These are phyloP conservation scores for Colletotrichum orchidophilum DNA, from an alignment of 2,329 filamentous ascomycete genomes.

Conservation along the genomic window DNA sequence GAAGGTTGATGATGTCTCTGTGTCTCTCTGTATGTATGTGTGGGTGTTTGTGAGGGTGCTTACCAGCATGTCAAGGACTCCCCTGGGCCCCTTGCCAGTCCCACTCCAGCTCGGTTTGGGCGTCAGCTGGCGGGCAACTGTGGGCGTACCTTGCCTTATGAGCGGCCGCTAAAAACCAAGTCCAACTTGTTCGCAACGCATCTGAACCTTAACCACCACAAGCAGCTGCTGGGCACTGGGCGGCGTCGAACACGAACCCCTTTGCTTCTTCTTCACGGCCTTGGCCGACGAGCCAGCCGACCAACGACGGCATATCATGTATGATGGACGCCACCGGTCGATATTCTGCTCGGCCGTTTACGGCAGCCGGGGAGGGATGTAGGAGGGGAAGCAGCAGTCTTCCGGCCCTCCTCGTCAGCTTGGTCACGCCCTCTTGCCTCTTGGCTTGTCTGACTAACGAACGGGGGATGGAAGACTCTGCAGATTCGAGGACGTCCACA, in stretches of 20 bases:
- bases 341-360: background rate
- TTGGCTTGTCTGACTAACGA: background rate
- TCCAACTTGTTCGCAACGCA: constrained; percentile 20
- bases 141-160: background rate
- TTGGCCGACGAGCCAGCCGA: background rate
- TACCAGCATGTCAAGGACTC: background rate
- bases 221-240: background rate
- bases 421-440: background rate
- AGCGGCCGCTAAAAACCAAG: background rate
- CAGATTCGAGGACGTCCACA: background rate
- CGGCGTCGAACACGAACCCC: background rate
- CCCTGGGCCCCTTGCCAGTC: background rate
- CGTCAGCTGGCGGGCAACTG: background rate
- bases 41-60: background rate
- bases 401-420: background rate
- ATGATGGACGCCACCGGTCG: background rate
- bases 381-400: background rate
- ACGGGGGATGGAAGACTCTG: background rate
- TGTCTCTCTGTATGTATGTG: background rate
- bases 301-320: background rate
- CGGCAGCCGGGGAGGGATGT: background rate
- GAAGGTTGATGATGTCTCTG: background rate
- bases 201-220: background rate
- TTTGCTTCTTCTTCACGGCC: constrained; percentile 1
- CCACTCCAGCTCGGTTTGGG: background rate